Percentiles rank a stretch among this genome's conserved stretches.
phyloP scores from a whole-genome alignment of 805 yeast species.

The Jamesozyma piceae region DNA sequence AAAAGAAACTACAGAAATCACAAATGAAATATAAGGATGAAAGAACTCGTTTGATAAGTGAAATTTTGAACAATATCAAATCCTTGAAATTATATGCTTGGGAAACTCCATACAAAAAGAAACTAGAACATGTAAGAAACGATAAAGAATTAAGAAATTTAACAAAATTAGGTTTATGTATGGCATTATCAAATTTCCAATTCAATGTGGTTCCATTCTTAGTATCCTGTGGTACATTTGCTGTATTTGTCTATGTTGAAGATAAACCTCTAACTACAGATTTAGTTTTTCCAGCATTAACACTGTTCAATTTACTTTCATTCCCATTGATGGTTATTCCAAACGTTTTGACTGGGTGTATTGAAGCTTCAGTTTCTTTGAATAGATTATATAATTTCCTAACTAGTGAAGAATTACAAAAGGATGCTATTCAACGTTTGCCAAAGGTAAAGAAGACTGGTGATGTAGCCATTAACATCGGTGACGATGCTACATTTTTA shows the following conservation, averaged over 20 bases:
- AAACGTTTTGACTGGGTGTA: constrained; percentile 71
- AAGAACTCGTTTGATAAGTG: constrained; percentile 81
- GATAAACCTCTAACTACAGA: constrained; percentile 72
- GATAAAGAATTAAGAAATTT: constrained; percentile 74
- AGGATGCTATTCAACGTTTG: constrained; percentile 49
- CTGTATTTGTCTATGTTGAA: constrained; percentile 55
- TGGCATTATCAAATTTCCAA: constrained; percentile 62
- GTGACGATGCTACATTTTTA: constrained; percentile 57
- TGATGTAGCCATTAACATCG: constrained; percentile 53
- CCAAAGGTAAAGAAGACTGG: constrained; percentile 44
- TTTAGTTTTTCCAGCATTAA: constrained; percentile 81
- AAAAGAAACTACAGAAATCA: constrained; percentile 62
- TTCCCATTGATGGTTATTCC: constrained; percentile 94
- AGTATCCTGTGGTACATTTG: constrained; percentile 86
- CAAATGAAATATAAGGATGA: constrained; percentile 90
- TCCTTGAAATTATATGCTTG: constrained; percentile 90
- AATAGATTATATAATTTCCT: constrained; percentile 67
- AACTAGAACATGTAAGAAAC: constrained; percentile 74
- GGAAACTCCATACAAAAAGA: constrained; percentile 78
- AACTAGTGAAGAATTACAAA: constrained; percentile 69
- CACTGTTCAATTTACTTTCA: constrained; percentile 76
- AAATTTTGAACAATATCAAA: constrained; percentile 83
- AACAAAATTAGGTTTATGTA: constrained; percentile 60
- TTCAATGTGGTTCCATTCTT: constrained; percentile 84
- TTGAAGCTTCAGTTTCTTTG: constrained; percentile 83